Percentiles rank a stretch among this genome's conserved stretches.
Conservation (phyloP, 352 stramenopile genomes). For the Phytopythium sindhum region DNA sequence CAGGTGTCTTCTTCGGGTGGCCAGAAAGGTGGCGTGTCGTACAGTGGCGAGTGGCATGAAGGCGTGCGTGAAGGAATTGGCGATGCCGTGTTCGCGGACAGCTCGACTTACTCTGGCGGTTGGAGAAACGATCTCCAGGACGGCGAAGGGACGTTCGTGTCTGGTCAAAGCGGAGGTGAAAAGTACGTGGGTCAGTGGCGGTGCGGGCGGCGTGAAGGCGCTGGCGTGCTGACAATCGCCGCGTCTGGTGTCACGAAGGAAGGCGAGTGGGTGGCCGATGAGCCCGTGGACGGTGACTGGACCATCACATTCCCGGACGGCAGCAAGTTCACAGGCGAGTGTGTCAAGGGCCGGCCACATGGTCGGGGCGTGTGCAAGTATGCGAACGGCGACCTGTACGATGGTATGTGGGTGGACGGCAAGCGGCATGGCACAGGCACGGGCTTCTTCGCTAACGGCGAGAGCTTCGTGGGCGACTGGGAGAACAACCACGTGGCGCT, state of each 20-base stretch:
- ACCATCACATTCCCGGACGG: slow-evolving; percentile 72
- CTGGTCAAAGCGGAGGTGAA: slow-evolving; percentile 39
- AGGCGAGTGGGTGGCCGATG: slow-evolving; percentile 52
- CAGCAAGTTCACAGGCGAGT: slow-evolving; percentile 73
- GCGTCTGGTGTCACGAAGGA: slow-evolving; percentile 64
- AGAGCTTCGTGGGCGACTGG: slow-evolving; percentile 74
- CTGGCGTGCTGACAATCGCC: slow-evolving; percentile 37
- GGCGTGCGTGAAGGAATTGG: slow-evolving; percentile 57
- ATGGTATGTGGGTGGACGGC: slow-evolving; percentile 76
- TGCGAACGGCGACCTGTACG: slow-evolving; percentile 80
- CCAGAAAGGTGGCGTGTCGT: slow-evolving; percentile 27
- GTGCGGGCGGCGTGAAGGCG: slow-evolving; percentile 44
- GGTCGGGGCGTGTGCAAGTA: slow-evolving; percentile 78
- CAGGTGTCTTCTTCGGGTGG: slow-evolving; percentile 1
- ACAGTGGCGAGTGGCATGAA: slow-evolving; percentile 60
- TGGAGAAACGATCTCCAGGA: slow-evolving; percentile 53
- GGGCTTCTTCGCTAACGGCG: slow-evolving; percentile 69
- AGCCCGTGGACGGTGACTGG: slow-evolving; percentile 67
- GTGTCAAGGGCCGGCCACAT: slow-evolving; percentile 57
- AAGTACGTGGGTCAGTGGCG: slow-evolving; percentile 73
- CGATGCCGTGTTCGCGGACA: slow-evolving; percentile 45
- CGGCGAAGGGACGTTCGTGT: slow-evolving; percentile 63
- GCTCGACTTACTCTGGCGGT: slow-evolving; percentile 53
- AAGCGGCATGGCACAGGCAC: slow-evolving; percentile 71
- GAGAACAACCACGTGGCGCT: slow-evolving; percentile 83